Evolutionary conservation across 495 filamentous ascomycete genomes (phyloP), one percentile per base, ranked within the genome.

Genomic region (Letharia columbiana): DNA sequence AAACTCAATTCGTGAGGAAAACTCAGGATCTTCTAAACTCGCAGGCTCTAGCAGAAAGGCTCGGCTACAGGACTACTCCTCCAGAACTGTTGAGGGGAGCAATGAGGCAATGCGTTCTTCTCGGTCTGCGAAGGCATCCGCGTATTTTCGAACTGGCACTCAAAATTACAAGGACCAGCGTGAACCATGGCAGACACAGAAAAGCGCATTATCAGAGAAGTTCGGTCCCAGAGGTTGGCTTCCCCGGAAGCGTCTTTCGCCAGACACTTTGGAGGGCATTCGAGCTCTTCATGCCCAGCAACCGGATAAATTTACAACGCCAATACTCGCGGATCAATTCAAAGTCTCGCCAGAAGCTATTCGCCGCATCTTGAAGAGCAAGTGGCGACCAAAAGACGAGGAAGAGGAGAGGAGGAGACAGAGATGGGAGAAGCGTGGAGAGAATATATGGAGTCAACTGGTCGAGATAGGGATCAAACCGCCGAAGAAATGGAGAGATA

Each of bases 211-310:
- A 23, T 77, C 84, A 63, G 71, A 80, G 40, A 96, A 97, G 72
- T 96, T 97, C 70, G 81, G 84, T 2, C 74, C 70, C 1, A 77
- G 81, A 10, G 86, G 87, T 10, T 98, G 93, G 92, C 78, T 81
- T 50, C 91, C 94, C 33, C 80, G 80, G 37, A 98, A 95, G 77
- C 86, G 86, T 65, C 84, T 98, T 2, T 98, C 94, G 1, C 94
- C 93, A 0, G 92, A 96, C 74, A 90, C 93, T 15, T 73, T 96
- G 15, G 88, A 91, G 20, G 91, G 91, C 39, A 96, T 98, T 65
- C 86, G 90, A 28, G 84, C 87, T 40, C 79, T 98, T 33, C 84
- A 96, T 72, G 75, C 81, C 4, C 83, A 90, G 68, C 85, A 89
- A 57, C 91, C 94, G 0, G 82, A 89, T 2, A 75, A 78, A 60